Conservation (phyloP, 2,329 filamentous ascomycete genomes). For the Cadophora sp. region DNA sequence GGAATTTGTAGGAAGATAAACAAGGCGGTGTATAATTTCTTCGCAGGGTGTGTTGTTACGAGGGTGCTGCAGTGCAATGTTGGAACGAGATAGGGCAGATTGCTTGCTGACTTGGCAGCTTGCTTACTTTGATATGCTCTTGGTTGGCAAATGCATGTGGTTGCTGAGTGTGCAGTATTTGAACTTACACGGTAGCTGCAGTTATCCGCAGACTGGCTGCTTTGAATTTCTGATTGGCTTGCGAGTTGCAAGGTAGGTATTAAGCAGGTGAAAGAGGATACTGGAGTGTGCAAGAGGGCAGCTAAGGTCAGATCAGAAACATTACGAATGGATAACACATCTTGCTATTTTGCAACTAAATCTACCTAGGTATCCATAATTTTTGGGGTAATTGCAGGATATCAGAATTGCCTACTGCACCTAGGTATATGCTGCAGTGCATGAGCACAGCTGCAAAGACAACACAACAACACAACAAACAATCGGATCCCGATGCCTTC, state of each 20-base stretch:
- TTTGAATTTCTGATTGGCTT: not conserved
- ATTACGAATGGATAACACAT: too few species aligned
- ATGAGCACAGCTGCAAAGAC: not conserved
- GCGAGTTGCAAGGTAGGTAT: too few species aligned
- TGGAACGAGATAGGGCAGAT: conserved; percentile 4
- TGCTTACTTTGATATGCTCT: not conserved
- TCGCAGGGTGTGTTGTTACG: too few species aligned
- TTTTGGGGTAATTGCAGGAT: not conserved
- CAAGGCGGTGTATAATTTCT: conserved; percentile 2
- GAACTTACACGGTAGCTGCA: not conserved
- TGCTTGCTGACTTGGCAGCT: not conserved
- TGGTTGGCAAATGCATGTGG: not conserved
- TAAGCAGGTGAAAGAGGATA: too few species aligned
- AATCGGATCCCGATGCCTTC: not conserved
- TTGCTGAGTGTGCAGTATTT: not conserved
- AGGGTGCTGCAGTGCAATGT: not conserved
- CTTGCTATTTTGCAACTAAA: too few species aligned
- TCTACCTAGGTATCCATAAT: too few species aligned
- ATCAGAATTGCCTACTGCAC: too few species aligned
- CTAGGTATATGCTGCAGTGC: not conserved
- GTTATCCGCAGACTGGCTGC: not conserved
- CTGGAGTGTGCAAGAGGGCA: too few species aligned
- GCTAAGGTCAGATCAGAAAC: too few species aligned
- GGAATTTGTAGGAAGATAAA: conserved; percentile 3
- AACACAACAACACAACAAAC: not conserved